These are phyloP conservation scores for Populus deltoides DNA, from an alignment of 345 rosid genomes.

Conservation along the genomic window DNA sequence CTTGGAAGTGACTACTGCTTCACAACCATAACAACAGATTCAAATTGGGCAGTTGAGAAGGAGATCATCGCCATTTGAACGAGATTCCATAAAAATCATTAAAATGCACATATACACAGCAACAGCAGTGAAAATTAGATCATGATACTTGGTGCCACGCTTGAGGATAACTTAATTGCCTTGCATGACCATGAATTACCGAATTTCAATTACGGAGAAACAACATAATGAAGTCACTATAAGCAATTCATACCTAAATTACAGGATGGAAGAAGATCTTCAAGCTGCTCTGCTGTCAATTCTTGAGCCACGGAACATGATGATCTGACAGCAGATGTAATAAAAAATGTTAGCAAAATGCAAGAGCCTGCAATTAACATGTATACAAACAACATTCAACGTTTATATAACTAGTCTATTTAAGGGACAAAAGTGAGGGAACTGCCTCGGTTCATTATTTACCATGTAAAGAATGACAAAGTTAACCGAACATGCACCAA, in stretches of 20 bases:
- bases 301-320: constrained; percentile 56
- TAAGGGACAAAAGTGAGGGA: not conserved
- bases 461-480: too few species aligned
- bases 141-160: not conserved
- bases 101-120: constrained; percentile 1
- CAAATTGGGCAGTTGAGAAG: constrained; percentile 6
- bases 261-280: constrained; percentile 47
- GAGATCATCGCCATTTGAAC: constrained; percentile 7
- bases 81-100: constrained; percentile 5
- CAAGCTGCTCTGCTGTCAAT: constrained; percentile 50
- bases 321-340: constrained; percentile 44
- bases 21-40: constrained; percentile 10
- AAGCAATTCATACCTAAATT: constrained; percentile 44
- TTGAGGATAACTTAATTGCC: not conserved
- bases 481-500: too few species aligned
- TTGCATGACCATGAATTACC: too few species aligned
- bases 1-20: constrained; percentile 41
- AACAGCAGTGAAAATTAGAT: not conserved
- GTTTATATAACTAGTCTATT: not conserved
- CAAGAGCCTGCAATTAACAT: not conserved
- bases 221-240: not conserved
- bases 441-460: not conserved
- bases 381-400: not conserved
- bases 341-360: not conserved
- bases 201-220: not conserved